Base-by-base conservation (phyloP, 495 filamentous ascomycete genomes). In the Xylaria palmicola region DNA sequence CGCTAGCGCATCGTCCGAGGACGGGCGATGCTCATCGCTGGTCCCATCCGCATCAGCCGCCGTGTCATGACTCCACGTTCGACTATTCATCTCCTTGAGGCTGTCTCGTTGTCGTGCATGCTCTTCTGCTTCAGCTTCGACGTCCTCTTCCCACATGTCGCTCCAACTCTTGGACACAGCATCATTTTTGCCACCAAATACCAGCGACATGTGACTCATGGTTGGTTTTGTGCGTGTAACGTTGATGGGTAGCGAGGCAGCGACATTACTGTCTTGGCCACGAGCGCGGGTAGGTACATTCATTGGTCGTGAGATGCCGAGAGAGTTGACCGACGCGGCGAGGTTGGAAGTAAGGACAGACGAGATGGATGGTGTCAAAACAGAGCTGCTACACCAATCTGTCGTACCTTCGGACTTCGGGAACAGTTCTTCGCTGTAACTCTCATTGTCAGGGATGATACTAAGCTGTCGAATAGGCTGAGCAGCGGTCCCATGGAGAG, bases 91-190 rank as follows among this genome's bases (percentile, higher is more conserved):
- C 74, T 88, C 86, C 68, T 88, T 88, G 36, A 88, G 81, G 57
- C 81, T 73, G 63, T 86, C 77, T 50, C 89, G 56, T 15, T 81
- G 81, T 48, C 84, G 81, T 57, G 85, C 81, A 44, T 79, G 78
- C 72, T 90, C 83, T 17, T 83, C 81, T 47, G 82, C 75, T 51
- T 77, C 75, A 64, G 94, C 88, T 64, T 89, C 87, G 27, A 81
- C 83, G 54, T 97, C 92, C 73, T 97, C 92, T 57, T 97, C 92
- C 88, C 90, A 97, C 64, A 97, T 81, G 75, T 97, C 92, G 66
- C 91, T 94, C 92, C 92, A 97, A 81, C 92, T 97, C 85, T 97
- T 96, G 27, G 92, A 94, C 10, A 92, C 89, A 19, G 83, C 76
- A 3, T 88, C 84, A 63, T 83, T 83, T 70, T 89, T 85, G 70